Base-by-base conservation (phyloP, 225 moss, liverwort and hornwort species). In the Bryoerythrophyllum caledonicum region DNA sequence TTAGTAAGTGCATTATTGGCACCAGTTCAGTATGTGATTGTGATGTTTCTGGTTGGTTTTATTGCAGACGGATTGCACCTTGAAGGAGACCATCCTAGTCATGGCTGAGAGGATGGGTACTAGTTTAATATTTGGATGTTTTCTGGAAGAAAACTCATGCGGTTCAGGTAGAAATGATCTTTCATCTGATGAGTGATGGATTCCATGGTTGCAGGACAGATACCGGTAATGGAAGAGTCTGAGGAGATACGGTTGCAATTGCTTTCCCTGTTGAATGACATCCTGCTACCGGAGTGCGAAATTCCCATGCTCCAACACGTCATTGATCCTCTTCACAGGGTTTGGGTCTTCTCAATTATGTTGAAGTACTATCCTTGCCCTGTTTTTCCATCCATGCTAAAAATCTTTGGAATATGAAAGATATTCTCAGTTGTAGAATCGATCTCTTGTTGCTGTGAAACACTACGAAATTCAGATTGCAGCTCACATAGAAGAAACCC, bases 231-330 rank as follows among this genome's bases (percentile, higher is more conserved):
- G 6, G 93, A 96, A 76, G 93, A 90, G 19, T 96, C 91, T 0
- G 93, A 96, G 79, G 95, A 93, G 72, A 82, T 96, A 37, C 88
- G 91, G 5, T 84, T 96, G 81, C 91, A 86, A 70, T 82, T 96
- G 10, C 78, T 93, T 68, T 85, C 89, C 32, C 72, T 96, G 26
- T 82, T 93, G 48, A 82, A 60, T 59, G 79, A 83, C 6, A 74
- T 81, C 7, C 67, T 96, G 63, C 82, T 93, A 48, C 81, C 83
- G 30, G 69, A 84, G 21, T 91, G 92, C 84, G 60, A 80, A 71
- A 59, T 69, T 57, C 23, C 71, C 23, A 78, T 75, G 28, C 87
- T 84, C 52, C 77, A 78, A 26, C 65, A 64, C 19, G 77, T 85
- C 48, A 85, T 83, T 56, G 91, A 91, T 40, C 83, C 81, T 75